Base-by-base conservation (phyloP, 768 basidiomycete genomes). In the Mrakia hoshinonis region DNA sequence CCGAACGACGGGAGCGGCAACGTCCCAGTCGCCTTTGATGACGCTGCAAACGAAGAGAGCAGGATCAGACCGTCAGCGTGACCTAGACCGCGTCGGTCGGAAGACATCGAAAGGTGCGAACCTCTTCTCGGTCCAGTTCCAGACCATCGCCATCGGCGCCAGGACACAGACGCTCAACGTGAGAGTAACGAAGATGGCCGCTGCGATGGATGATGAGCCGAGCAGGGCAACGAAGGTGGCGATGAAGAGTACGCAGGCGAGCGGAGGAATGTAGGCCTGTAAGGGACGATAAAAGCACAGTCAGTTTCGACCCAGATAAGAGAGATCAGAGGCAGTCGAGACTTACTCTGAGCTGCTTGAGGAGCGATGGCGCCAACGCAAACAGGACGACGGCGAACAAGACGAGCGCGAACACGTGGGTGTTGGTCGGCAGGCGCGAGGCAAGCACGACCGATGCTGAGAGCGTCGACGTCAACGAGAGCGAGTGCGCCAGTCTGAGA, bases 401-500 rank as follows among this genome's bases (percentile, higher is more conserved):
- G 76, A 91, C 86, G 70, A 98, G 85, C 46, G 91, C 87, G 77
- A 97, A 97, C 29, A 96, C 95, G 31, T 89, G 86, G 58, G 89
- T 79, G 79, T 92, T 90, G 75, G 89, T 87, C 52, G 85, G 81
- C 48, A 98, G 83, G 74, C 95, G 89, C 49, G 93, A 96, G 39
- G 93, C 92, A 73, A 97, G 83, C 68, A 98, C 94, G 58, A 96
- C 89, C 39, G 90, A 91, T 22, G 91, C 90, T 52, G 91, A 93
- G 72, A 96, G 87, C 39, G 91, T 91, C 55, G 93, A 93, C 2
- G 81, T 81, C 61, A 81, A 76, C 24, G 80, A 79, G 0, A 81
- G 70, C 7, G 79, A 79, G 0, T 77, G 79, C n/a, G 78, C 74
- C n/a, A 80, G 74, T 67, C 78, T 79, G 38, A 43, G 43, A 18